Conservation (phyloP, 331 rosid genomes). For the Malus hybrid region DNA sequence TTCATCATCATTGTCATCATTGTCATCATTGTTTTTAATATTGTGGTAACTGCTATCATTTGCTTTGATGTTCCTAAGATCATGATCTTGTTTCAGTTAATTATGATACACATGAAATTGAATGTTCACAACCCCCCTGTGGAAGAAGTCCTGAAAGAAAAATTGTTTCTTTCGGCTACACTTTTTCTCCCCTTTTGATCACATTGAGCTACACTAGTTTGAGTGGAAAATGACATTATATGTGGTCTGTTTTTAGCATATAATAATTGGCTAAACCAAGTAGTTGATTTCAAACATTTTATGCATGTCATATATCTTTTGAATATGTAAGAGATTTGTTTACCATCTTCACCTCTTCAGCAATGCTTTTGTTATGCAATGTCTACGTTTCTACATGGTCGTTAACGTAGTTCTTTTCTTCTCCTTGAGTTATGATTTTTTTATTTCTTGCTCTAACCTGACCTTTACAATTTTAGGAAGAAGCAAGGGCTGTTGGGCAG, state of each 20-base stretch:
- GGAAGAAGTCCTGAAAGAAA: background rate
- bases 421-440: background rate
- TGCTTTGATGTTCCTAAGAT: background rate
- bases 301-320: background rate
- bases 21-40: background rate
- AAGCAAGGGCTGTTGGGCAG: conserved; percentile 85
- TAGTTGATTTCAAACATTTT: background rate
- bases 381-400: background rate
- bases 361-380: background rate
- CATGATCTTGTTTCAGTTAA: background rate
- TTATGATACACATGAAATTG: background rate
- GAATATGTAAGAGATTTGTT: background rate
- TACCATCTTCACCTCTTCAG: background rate
- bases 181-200: background rate
- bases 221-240: background rate
- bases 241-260: background rate
- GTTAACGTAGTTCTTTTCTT: background rate
- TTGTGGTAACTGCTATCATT: background rate
- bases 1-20: background rate
- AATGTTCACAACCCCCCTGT: background rate
- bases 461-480: conserved; percentile 46
- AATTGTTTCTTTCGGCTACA: background rate
- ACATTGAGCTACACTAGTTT: background rate
- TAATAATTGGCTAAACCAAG: background rate
- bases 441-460: conserved; percentile 10